Evolutionary conservation across 495 filamentous ascomycete genomes (phyloP).

Genomic region (Neurospora hispaniola): DNA sequence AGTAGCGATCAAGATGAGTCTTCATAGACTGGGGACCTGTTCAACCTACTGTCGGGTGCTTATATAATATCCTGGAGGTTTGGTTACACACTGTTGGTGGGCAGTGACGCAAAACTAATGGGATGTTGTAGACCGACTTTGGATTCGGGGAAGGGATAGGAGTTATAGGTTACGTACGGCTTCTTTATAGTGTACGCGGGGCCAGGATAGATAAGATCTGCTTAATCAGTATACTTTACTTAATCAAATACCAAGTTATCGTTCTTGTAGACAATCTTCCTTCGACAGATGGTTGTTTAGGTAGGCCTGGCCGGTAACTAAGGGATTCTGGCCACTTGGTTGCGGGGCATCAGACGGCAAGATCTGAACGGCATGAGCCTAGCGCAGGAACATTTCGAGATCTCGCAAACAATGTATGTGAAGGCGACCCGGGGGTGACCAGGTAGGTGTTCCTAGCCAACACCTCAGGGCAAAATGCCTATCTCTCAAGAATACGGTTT

Average conservation of each 20-base stretch:
- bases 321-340: not conserved
- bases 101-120: not conserved
- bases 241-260: not conserved
- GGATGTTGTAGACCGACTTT: not conserved
- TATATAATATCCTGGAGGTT: not conserved
- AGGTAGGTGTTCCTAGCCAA: not conserved
- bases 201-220: not conserved
- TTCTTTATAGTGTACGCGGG: not conserved
- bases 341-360: not conserved
- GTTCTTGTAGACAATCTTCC: not conserved
- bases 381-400: not conserved
- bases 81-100: not conserved
- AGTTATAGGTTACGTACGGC: not conserved
- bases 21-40: not conserved
- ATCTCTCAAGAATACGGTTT: not conserved
- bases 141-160: not conserved
- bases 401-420: not conserved
- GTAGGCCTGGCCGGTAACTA: not conserved
- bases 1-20: constrained; percentile 20
- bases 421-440: not conserved
- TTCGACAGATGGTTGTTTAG: not conserved
- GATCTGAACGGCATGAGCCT: not conserved
- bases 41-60: not conserved
- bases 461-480: too few relatives aligned
- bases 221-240: not conserved